These are phyloP conservation scores for Fragaria vesca DNA, from an alignment of 306 rosid species.

Conservation along the genomic window DNA sequence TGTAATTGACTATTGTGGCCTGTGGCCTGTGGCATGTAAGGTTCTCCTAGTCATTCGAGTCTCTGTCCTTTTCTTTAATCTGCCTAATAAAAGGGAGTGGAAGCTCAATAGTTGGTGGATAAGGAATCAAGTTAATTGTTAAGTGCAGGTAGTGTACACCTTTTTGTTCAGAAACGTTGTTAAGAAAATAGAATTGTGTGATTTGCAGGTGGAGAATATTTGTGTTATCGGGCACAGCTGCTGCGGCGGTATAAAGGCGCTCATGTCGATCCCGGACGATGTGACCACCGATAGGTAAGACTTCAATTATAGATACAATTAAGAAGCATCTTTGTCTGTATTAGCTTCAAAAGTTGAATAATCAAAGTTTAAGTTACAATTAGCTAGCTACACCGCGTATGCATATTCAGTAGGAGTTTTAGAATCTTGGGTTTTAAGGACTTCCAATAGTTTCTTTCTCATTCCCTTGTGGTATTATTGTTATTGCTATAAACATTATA, in stretches of 20 bases:
- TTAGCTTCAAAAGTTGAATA: background rate
- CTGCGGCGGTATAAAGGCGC: conserved; percentile 97
- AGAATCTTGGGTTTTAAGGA: background rate
- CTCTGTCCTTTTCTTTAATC: background rate
- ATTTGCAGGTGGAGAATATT: conserved; percentile 81
- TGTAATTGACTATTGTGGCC: background rate
- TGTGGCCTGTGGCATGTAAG: background rate
- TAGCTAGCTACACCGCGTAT: background rate
- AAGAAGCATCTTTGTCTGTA: background rate
- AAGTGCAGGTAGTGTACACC: background rate
- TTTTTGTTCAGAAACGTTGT: background rate
- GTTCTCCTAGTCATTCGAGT: conserved; percentile 1
- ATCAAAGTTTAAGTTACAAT: background rate
- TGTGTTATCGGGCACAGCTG: conserved; percentile 91
- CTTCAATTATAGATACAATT: background rate
- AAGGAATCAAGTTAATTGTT: background rate
- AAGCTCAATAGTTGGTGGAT: background rate
- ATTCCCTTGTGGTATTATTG: background rate
- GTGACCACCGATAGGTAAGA: conserved; percentile 70
- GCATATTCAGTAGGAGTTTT: background rate
- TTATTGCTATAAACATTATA: background rate
- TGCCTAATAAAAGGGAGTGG: background rate
- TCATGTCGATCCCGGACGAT: conserved; percentile 90
- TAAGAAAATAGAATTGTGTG: background rate
- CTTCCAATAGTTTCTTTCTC: background rate